These are phyloP conservation scores for Paramecium tetraurelia DNA, from an alignment of 73 alveolate genomes.

Conservation along the genomic window DNA sequence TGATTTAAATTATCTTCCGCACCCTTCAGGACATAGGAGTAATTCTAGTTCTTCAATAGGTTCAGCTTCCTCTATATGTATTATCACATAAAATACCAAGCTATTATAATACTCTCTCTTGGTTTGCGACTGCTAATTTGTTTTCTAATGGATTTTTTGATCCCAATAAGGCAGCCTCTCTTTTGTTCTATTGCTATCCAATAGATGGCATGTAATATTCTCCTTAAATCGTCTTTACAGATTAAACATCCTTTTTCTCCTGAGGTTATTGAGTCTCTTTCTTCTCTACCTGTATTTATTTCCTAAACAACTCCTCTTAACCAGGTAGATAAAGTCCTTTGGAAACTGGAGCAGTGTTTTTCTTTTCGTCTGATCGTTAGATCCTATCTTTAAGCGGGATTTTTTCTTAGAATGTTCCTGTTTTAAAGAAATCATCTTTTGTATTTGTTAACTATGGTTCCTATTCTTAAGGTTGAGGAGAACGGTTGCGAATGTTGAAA, in stretches of 20 bases:
- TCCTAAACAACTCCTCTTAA: background rate
- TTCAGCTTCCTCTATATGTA: slow-evolving; percentile 11
- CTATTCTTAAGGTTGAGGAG: background rate
- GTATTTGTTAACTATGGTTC: background rate
- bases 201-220: background rate
- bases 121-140: slow-evolving; percentile 1
- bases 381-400: slow-evolving; percentile 28
- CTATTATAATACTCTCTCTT: background rate
- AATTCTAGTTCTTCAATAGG: slow-evolving; percentile 29
- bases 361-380: slow-evolving; percentile 53
- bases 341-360: background rate
- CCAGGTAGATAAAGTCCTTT: background rate
- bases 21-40: slow-evolving; percentile 59
- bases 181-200: background rate
- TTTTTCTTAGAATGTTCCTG: slow-evolving; percentile 34
- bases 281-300: background rate
- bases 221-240: background rate
- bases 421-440: background rate
- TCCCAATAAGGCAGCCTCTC: slow-evolving; percentile 33
- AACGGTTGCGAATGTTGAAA: slow-evolving; percentile 1
- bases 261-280: background rate
- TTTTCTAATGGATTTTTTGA: slow-evolving; percentile 18
- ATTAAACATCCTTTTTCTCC: background rate
- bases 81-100: background rate
- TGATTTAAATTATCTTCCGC: slow-evolving; percentile 73